These are phyloP conservation scores for Termitomyces titanicus DNA, from an alignment of 768 basidiomycete species.

Conservation along the genomic window DNA sequence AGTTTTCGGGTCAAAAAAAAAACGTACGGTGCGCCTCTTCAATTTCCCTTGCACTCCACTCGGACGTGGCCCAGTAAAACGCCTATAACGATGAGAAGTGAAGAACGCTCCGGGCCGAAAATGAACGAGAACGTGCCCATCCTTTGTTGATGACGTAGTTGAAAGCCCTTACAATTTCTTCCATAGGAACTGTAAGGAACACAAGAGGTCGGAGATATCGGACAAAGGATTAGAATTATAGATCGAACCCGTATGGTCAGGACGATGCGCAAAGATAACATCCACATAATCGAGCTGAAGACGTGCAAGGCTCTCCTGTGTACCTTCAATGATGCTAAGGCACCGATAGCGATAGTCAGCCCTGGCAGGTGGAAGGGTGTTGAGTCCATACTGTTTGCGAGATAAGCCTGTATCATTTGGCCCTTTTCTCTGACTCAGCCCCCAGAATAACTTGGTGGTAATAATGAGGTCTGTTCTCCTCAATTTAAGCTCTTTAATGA, in stretches of 20 bases:
- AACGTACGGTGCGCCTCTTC: not conserved
- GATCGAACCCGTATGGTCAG: not conserved
- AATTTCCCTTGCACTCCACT: not conserved
- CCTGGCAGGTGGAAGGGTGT: not conserved
- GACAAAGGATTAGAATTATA: not conserved
- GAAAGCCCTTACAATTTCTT: not conserved
- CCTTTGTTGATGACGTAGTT: not conserved
- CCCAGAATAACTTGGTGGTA: conserved; percentile 77
- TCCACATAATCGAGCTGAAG: not conserved
- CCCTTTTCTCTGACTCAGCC: conserved; percentile 42
- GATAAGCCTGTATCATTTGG: conserved; percentile 37
- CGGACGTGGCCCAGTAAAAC: not conserved
- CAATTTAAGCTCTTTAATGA: conserved; percentile 67
- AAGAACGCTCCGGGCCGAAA: not conserved
- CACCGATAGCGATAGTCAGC: not conserved
- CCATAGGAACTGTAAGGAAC: not conserved
- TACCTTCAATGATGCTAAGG: not conserved
- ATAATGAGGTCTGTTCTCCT: conserved; percentile 64
- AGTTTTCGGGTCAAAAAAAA: not conserved
- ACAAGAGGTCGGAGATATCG: not conserved
- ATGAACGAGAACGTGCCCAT: not conserved
- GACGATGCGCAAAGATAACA: not conserved
- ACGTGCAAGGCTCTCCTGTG: not conserved
- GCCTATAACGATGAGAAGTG: not conserved
- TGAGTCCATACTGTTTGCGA: not conserved